Evolutionary conservation across 352 stramenopile species (phyloP).

Genomic region (Pythium utonaiense): DNA sequence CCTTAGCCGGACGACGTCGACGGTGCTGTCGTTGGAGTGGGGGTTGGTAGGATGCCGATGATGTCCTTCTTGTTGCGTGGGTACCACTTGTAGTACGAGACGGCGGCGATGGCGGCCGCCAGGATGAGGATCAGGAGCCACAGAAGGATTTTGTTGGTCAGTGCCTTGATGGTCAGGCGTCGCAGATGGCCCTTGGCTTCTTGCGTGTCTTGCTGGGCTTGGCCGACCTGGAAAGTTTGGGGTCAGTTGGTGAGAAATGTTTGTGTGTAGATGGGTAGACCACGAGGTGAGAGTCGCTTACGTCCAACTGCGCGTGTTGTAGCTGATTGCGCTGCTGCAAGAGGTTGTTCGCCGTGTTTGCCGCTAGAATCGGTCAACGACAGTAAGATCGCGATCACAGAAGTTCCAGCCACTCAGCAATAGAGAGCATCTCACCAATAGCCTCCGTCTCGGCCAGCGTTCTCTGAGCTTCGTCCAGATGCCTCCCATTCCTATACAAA

Average conservation of each 20-base stretch:
- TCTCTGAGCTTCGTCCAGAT: slow-evolving; percentile 66
- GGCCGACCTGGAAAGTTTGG: slow-evolving; percentile 34
- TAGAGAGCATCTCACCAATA: slow-evolving; percentile 63
- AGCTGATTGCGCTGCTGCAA: slow-evolving; percentile 65
- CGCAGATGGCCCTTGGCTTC: slow-evolving; percentile 52
- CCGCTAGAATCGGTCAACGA: slow-evolving; percentile 26
- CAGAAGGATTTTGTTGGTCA: slow-evolving; percentile 59
- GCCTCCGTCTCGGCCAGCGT: slow-evolving; percentile 71
- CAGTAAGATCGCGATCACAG: too few relatives aligned
- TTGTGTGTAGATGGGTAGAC: too few relatives aligned
- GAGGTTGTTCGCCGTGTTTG: slow-evolving; percentile 69
- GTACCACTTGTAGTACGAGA: slow-evolving; percentile 82
- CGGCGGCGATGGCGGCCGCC: slow-evolving; percentile 44
- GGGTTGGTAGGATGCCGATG: slow-evolving; percentile 43
- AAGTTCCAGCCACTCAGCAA: too few relatives aligned
- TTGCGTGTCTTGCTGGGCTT: slow-evolving; percentile 61
- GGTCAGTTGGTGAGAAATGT: too few relatives aligned
- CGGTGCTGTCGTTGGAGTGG: slow-evolving; percentile 4
- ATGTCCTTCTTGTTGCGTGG: slow-evolving; percentile 66
- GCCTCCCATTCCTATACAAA: slow-evolving; percentile 51
- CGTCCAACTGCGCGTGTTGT: slow-evolving; percentile 56
- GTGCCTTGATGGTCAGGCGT: slow-evolving; percentile 53
- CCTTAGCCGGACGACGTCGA: not conserved
- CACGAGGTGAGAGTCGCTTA: too few relatives aligned
- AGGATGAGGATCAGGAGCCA: slow-evolving; percentile 60